Conservation (phyloP, 2,329 filamentous ascomycete genomes). For the Exutisphaerella laricina region DNA sequence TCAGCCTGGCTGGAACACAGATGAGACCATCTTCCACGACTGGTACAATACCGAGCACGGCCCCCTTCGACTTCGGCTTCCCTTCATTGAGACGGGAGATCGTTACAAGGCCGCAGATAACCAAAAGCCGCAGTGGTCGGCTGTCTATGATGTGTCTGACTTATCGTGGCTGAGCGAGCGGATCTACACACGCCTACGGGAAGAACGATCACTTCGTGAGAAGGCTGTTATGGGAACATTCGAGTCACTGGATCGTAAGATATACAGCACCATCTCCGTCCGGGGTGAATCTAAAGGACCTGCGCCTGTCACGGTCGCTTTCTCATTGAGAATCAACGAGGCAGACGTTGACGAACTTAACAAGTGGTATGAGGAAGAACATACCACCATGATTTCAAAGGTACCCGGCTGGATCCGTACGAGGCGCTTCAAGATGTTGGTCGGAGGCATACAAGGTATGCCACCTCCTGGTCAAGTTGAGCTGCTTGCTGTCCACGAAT, state of each 20-base stretch:
- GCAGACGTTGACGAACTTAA: constrained; percentile 56
- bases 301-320: constrained; percentile 25
- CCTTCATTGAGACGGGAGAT: constrained; percentile 70
- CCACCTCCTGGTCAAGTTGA: constrained; percentile 47
- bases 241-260: constrained; percentile 62
- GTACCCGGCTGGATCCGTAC: constrained; percentile 75
- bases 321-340: constrained; percentile 37
- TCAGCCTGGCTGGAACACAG: constrained; percentile 64
- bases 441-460: constrained; percentile 48
- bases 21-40: constrained; percentile 70
- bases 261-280: constrained; percentile 60
- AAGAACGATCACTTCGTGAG: constrained; percentile 42
- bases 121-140: constrained; percentile 63
- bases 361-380: constrained; percentile 71
- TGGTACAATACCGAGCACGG: constrained; percentile 96
- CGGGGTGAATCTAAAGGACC: constrained; percentile 31
- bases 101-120: constrained; percentile 67
- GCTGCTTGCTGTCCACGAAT: constrained; percentile 68
- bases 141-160: constrained; percentile 73
- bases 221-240: constrained; percentile 55
- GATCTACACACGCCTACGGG: constrained; percentile 62
- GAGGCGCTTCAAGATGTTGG: constrained; percentile 62
- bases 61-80: constrained; percentile 68
- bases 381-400: constrained; percentile 64
- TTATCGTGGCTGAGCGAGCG: constrained; percentile 66